phyloP scores from a whole-genome alignment of 2,329 filamentous ascomycete species.

The Trichophaea hybrida region DNA sequence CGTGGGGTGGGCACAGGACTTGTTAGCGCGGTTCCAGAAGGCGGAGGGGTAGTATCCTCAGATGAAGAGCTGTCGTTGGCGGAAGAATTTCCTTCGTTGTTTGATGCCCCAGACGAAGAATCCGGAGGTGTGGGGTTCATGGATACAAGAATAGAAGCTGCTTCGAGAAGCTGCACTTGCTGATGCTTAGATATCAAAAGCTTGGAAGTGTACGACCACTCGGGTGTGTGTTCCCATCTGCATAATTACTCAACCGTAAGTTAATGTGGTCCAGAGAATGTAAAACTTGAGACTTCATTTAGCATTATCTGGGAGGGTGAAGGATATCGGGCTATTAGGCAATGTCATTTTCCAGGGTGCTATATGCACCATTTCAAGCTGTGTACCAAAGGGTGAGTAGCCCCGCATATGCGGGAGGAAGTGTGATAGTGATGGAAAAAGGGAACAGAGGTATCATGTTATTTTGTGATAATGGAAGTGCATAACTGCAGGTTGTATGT shows the following conservation, averaged over 20 bases:
- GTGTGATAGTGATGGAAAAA: not conserved
- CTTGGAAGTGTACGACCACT: conserved; percentile 95
- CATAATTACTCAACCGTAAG: conserved; percentile 31
- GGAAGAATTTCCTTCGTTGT: conserved; percentile 46
- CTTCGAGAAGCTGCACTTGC: conserved; percentile 93
- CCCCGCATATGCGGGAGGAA: not conserved
- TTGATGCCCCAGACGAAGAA: conserved; percentile 35
- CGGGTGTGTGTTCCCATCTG: conserved; percentile 98
- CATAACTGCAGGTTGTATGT: not conserved
- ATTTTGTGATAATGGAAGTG: not conserved
- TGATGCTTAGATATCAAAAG: conserved; percentile 98
- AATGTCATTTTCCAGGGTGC: too few species aligned
- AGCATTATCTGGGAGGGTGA: not conserved
- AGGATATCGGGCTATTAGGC: too few species aligned
- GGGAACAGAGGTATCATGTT: not conserved
- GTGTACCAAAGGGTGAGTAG: too few species aligned
- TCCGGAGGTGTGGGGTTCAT: conserved; percentile 66
- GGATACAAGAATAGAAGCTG: conserved; percentile 83
- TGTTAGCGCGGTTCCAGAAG: conserved; percentile 44
- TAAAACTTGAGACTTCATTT: not conserved
- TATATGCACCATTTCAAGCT: too few species aligned
- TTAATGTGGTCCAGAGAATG: conserved; percentile 8
- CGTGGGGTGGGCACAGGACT: conserved; percentile 34
- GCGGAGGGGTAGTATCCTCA: conserved; percentile 82
- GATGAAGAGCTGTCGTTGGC: conserved; percentile 75